Conservation (phyloP, 495 filamentous ascomycete species). For the Neurospora sp. region DNA sequence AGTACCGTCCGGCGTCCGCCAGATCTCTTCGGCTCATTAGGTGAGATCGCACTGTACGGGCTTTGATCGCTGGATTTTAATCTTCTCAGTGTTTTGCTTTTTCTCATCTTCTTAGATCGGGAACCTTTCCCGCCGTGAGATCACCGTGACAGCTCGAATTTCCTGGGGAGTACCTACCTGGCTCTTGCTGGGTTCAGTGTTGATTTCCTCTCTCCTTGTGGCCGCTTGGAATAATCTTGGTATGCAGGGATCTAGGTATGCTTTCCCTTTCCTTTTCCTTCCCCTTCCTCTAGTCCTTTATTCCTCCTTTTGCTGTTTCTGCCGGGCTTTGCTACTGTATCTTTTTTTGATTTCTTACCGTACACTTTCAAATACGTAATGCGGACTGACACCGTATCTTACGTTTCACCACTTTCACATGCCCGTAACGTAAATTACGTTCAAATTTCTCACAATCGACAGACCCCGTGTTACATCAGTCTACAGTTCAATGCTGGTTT, state of each 20-base stretch:
- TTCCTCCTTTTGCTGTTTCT: background rate
- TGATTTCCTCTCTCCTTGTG: background rate
- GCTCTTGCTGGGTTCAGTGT: background rate
- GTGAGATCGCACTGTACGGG: background rate
- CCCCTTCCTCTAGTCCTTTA: background rate
- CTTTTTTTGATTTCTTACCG: background rate
- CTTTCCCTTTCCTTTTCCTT: background rate
- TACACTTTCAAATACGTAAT: background rate
- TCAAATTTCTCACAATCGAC: background rate
- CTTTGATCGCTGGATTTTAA: background rate
- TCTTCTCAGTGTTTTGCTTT: background rate
- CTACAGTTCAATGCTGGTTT: background rate
- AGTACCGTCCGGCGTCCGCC: background rate
- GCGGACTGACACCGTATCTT: background rate
- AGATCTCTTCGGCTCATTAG: background rate
- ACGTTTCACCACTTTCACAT: background rate
- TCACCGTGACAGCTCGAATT: background rate
- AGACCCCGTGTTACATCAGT: background rate
- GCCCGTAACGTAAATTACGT: background rate
- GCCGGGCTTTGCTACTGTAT: background rate
- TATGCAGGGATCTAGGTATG: background rate
- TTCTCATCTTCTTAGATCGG: background rate
- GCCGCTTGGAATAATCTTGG: background rate
- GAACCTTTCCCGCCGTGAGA: background rate
- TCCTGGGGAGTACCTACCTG: background rate